Evolutionary conservation across 495 filamentous ascomycete species (phyloP).

Genomic region (Letharia lupina): DNA sequence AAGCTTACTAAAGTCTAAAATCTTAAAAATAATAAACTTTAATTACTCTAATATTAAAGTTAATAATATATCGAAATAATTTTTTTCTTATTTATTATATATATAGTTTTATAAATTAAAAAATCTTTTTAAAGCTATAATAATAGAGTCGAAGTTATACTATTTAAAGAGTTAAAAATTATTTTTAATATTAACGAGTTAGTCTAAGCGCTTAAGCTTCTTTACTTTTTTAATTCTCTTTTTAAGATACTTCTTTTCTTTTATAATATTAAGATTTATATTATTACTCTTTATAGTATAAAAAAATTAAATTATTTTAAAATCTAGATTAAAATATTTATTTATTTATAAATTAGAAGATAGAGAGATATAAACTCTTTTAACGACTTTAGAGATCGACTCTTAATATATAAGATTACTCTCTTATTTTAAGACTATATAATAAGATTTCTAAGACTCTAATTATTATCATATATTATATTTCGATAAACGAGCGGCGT

Average conservation of each 20-base stretch:
- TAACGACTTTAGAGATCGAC: not conserved
- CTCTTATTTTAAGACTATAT: not conserved
- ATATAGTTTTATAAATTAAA: not conserved
- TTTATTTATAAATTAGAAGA: not conserved
- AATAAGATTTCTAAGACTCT: not conserved
- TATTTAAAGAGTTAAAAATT: not conserved
- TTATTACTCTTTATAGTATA: not conserved
- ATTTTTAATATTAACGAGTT: not conserved
- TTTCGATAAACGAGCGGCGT: not conserved
- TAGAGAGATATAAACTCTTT: not conserved
- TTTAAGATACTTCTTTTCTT: not conserved
- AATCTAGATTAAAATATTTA: not conserved
- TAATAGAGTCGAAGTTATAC: not conserved
- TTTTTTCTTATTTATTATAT: not conserved
- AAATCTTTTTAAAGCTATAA: not conserved
- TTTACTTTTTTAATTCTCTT: not conserved
- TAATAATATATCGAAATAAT: not conserved
- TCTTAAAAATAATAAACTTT: not conserved
- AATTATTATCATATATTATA: not conserved
- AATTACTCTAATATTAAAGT: no score
- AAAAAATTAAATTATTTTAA: not conserved
- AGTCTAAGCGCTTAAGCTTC: not conserved
- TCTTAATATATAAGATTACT: not conserved
- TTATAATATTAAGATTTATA: not conserved
- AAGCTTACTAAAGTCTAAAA: not conserved